Evolutionary conservation across 495 filamentous ascomycete genomes (phyloP), one percentile per base, ranked within the genome.

Genomic region (Daldinia childiae): DNA sequence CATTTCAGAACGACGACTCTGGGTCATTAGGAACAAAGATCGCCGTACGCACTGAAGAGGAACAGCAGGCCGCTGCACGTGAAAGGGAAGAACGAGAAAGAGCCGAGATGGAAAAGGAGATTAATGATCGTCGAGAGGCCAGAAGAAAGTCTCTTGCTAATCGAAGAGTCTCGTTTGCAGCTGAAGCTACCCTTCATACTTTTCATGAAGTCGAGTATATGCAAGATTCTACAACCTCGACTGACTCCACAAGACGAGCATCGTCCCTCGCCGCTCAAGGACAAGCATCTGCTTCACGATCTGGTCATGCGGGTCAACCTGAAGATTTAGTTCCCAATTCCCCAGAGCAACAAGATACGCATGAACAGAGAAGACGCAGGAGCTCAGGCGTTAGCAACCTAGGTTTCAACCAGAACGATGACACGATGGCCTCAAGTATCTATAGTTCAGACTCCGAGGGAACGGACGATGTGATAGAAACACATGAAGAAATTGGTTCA

Each of bases 171-270:
- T 98, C 95, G 0, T 99, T 99, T 76, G 95, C 95, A 5, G 95
- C 95, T 1, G 95, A 99, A 79, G 95, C 95, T 14, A 99, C 95
- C 8, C 82, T 99, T 34, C 95, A 99, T 77, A 99, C 95, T 3
- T 99, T 97, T 89, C 94, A 98, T 76, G 94, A 97, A 58, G 87
- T 97, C 3, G 95, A 98, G 72, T 90, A 95, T 62, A 87, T 90
- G 66, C 92, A 93, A 66, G 93, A 97, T 75, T 92, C 91, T 34
- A 96, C 93, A 0, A 92, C 91, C 14, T 96, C 93, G 4, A 94
- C 92, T 34, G 86, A 93, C 8, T 88, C 92, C 7, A 89, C 92
- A 19, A 84, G 92, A 70, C 86, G 92, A 63, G 87, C 89, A 50
- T 94, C 92, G 2, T 88, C 87, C 19, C 74, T 88, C 17, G 74